Conservation (phyloP, 2,329 filamentous ascomycete species). For the Cercospora beticola region DNA sequence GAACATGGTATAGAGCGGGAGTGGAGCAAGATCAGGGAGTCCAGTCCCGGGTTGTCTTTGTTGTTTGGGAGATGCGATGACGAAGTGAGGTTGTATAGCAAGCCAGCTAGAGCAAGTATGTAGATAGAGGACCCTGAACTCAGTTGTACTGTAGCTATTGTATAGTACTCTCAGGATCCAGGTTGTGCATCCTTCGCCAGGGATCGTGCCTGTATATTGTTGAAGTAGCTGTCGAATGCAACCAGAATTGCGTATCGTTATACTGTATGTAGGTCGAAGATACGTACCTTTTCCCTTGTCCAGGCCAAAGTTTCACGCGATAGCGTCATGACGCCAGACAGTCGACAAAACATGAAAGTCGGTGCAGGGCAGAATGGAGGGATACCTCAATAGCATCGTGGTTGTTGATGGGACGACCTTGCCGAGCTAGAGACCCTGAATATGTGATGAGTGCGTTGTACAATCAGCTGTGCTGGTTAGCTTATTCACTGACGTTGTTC, state of each 20-base stretch:
- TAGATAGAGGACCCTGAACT: background rate
- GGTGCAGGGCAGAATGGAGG: background rate
- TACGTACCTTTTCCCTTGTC: background rate
- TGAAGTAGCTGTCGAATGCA: background rate
- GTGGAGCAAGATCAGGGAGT: background rate
- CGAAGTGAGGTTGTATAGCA: background rate
- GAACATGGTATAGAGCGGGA: background rate
- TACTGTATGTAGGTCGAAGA: background rate
- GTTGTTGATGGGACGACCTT: background rate
- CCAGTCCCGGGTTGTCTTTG: background rate
- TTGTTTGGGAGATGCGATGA: background rate
- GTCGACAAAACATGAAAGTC: background rate
- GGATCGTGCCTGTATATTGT: background rate
- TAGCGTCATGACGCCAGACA: background rate
- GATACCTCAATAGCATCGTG: background rate
- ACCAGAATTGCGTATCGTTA: background rate
- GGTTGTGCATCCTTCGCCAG: background rate
- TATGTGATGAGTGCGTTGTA: background rate
- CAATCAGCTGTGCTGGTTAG: background rate
- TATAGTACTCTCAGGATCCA: background rate
- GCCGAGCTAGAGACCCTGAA: background rate
- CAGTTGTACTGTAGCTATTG: background rate
- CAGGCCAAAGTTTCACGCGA: background rate
- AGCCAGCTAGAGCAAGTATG: background rate
- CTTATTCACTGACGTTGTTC: background rate